Evolutionary conservation across 768 basidiomycete genomes (phyloP).

Genomic region (Nidularia pulvinata): DNA sequence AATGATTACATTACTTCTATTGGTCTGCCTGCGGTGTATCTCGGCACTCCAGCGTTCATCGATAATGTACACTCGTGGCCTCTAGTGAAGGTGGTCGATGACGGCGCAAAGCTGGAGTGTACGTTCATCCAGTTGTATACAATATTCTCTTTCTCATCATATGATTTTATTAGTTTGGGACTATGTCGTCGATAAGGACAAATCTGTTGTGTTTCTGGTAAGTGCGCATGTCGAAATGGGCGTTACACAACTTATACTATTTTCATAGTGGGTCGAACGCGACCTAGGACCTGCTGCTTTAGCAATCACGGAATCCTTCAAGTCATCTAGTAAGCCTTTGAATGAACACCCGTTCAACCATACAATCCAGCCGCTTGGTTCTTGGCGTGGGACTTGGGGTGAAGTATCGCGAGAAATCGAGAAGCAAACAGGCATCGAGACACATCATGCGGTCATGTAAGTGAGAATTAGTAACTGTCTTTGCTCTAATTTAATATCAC

Average conservation of each 20-base stretch:
- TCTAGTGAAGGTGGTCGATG: constrained; percentile 5
- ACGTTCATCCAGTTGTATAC: neutral
- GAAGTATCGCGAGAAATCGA: constrained; percentile 9
- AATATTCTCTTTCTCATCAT: neutral
- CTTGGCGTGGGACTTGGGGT: constrained; percentile 11
- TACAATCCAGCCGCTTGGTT: constrained; percentile 8
- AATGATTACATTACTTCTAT: constrained; percentile 11
- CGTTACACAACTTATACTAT: neutral
- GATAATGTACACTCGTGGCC: constrained; percentile 12
- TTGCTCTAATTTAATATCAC: neutral
- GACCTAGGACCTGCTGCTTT: constrained; percentile 5
- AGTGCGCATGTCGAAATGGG: neutral
- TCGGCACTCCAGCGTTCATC: constrained; percentile 8
- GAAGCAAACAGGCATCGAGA: constrained; percentile 9
- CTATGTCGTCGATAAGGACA: constrained; percentile 8
- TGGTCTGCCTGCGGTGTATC: constrained; percentile 7
- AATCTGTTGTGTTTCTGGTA: constrained; percentile 9
- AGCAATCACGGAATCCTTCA: constrained; percentile 6
- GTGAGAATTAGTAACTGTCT: neutral
- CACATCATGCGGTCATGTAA: constrained; percentile 5
- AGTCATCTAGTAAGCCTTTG: neutral
- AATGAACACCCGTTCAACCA: constrained; percentile 2
- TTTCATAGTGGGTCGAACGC: constrained; percentile 7
- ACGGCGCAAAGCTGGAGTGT: constrained; percentile 7
- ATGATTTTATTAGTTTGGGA: constrained; percentile 4